Evolutionary conservation across 352 stramenopile species (phyloP), one percentile per base, ranked within the genome.

Genomic region (Pythium periplocum): DNA sequence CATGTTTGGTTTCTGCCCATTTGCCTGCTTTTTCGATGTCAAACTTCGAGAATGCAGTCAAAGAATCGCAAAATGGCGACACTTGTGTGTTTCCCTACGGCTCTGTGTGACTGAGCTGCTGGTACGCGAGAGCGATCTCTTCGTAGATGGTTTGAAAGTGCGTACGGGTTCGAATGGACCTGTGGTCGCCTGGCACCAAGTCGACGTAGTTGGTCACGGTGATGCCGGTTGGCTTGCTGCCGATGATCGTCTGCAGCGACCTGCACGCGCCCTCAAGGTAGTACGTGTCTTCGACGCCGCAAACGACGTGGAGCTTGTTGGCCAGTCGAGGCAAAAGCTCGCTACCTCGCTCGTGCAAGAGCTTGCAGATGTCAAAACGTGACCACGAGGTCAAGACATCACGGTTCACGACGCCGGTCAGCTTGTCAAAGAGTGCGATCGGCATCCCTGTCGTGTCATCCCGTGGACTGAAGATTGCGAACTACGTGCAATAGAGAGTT

Each of bases 291-390:
- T 91, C 80, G 10, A 64, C 30, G 6, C 80, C 80, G 46, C 80
- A 91, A 44, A 89, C 69, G 4, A 91, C 80, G 49, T 89, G 78
- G 44, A 91, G 54, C 39, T 89, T 91, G 31, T 76, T 71, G 41
- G 61, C 53, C 12, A 91, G 52, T 31, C 68, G 68, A 8, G 71
- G 69, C 0, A 60, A 59, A 36, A 90, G 57, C 26, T 83, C 54
- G 4, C 70, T 52, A 1, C 64, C 64, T 8, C 55, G 64, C 37
- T 64, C 66, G 26, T 57, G 0, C 1, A 91, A 60, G 42, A 79
- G 71, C 52, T 80, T 80, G 57, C 66, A 79, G 49, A 91, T 83
- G 47, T 91, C 80, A 42, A 69, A 90, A n/a, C 64, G 73, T 2
- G 68, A 61, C 78, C 78, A 90, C 45, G 83, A 73, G 34, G 65